These are phyloP conservation scores for Borovskyia barvae DNA, from an alignment of 208 protist genomes.

Conservation along the genomic window DNA sequence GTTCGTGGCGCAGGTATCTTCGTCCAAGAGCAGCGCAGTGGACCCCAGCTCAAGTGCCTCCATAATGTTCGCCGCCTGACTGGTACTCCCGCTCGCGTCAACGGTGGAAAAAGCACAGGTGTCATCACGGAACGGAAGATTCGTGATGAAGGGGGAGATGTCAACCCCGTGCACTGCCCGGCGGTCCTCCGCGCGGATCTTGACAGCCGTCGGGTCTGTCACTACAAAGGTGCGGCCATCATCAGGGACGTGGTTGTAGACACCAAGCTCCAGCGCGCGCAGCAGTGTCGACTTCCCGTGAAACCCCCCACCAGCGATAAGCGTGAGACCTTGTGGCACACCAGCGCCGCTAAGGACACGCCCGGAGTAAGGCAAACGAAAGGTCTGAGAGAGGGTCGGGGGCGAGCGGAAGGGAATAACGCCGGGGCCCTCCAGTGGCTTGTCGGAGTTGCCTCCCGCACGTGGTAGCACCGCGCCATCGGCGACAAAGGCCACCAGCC, in stretches of 20 bases:
- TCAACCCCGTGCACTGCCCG: conserved; percentile 84
- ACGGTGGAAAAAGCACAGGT: conserved; percentile 66
- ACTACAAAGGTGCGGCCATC: conserved; percentile 93
- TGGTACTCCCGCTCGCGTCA: conserved; percentile 92
- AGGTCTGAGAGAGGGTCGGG: conserved; percentile 40
- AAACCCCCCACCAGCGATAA: conserved; percentile 95
- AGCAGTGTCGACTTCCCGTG: conserved; percentile 96
- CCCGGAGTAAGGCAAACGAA: conserved; percentile 73
- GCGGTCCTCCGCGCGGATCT: conserved; percentile 94
- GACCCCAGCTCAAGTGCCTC: conserved; percentile 93
- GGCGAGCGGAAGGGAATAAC: conserved; percentile 84
- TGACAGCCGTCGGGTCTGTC: conserved; percentile 76
- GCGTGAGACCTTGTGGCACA: conserved; percentile 89
- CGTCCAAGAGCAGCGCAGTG: conserved; percentile 90
- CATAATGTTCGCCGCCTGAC: conserved; percentile 91
- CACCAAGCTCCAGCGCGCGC: conserved; percentile 86
- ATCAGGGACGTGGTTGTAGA: conserved; percentile 94
- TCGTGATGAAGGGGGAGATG: conserved; percentile 93
- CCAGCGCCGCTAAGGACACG: conserved; percentile 81
- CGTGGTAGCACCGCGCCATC: conserved; percentile 93
- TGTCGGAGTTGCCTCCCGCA: conserved; percentile 74
- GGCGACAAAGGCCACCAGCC: conserved; percentile 87
- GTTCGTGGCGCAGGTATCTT: conserved; percentile 97
- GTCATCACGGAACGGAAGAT: conserved; percentile 80
- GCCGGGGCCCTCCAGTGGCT: conserved; percentile 47